Evolutionary conservation across 2,329 filamentous ascomycete species (phyloP).

Genomic region (Coniochaeta sp.): DNA sequence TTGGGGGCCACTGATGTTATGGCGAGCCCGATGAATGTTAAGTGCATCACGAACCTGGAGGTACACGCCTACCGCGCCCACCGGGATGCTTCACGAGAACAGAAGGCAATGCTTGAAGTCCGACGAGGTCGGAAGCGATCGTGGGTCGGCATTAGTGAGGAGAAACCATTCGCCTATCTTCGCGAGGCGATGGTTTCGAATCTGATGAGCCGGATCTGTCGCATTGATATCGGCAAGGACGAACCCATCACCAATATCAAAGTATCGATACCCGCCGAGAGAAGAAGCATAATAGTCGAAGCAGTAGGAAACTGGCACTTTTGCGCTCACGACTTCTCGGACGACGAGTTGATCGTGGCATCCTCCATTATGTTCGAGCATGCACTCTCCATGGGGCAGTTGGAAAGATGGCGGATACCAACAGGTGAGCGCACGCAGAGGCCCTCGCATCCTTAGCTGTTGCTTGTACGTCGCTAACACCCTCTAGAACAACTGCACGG

Average conservation of each 20-base stretch:
- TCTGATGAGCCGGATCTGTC: conserved; percentile 84
- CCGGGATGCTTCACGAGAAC: conserved; percentile 66
- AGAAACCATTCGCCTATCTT: conserved; percentile 81
- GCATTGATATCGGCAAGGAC: conserved; percentile 53
- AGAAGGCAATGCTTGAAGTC: conserved; percentile 62
- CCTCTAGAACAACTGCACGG: conserved; percentile 66
- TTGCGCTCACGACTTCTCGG: conserved; percentile 78
- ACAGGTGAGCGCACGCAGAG: conserved; percentile 48
- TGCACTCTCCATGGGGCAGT: conserved; percentile 70
- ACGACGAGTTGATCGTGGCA: conserved; percentile 83
- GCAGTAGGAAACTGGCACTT: conserved; percentile 79
- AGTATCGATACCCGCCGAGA: conserved; percentile 59
- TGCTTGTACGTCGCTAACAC: conserved; percentile 19
- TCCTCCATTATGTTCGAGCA: conserved; percentile 88
- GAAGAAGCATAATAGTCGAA: conserved; percentile 56
- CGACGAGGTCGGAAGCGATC: conserved; percentile 76
- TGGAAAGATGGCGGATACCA: conserved; percentile 73
- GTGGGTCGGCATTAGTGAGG: conserved; percentile 82
- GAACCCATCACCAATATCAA: conserved; percentile 56
- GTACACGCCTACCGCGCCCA: conserved; percentile 79
- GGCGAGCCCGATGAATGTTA: conserved; percentile 66
- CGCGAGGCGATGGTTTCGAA: conserved; percentile 90
- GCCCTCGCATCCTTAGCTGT: background rate
- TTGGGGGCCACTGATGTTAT: conserved; percentile 83
- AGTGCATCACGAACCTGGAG: conserved; percentile 67